Evolutionary conservation across 352 stramenopile genomes (phyloP).

Genomic region (Globisporangium lucens): DNA sequence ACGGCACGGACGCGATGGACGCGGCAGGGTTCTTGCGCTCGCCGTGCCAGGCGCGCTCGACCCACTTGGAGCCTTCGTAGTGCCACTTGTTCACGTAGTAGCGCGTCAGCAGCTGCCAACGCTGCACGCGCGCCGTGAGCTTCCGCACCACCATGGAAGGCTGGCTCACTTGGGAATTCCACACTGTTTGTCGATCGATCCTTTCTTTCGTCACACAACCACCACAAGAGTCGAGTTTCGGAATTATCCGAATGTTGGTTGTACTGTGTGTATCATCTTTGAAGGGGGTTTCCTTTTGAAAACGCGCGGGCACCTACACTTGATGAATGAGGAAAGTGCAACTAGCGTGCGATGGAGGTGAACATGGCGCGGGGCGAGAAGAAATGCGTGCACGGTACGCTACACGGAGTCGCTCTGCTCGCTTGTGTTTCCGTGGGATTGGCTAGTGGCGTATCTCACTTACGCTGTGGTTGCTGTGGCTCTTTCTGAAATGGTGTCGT

Average conservation of each 20-base stretch:
- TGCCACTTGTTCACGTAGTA: conserved; percentile 87
- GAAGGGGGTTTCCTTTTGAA: background rate
- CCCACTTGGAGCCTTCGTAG: conserved; percentile 75
- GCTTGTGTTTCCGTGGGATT: background rate
- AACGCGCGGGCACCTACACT: too few relatives aligned
- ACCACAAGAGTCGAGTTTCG: background rate
- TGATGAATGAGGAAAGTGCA: background rate
- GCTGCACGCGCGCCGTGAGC: conserved; percentile 42
- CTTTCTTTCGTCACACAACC: background rate
- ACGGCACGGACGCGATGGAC: conserved; percentile 68
- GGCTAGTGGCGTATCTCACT: background rate
- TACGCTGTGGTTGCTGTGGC: too few relatives aligned
- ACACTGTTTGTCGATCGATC: background rate
- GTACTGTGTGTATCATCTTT: background rate
- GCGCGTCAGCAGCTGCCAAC: conserved; percentile 61
- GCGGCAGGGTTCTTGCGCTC: conserved; percentile 36
- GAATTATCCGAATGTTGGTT: background rate
- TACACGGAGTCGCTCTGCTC: background rate
- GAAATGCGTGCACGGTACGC: background rate
- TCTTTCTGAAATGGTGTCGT: background rate
- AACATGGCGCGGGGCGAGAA: background rate
- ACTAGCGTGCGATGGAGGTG: background rate
- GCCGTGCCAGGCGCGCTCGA: conserved; percentile 69
- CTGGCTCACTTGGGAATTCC: background rate
- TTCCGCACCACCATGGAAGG: conserved; percentile 30